Evolutionary conservation across 306 rosid genomes (phyloP).

Genomic region (Acacia crassicarpa): DNA sequence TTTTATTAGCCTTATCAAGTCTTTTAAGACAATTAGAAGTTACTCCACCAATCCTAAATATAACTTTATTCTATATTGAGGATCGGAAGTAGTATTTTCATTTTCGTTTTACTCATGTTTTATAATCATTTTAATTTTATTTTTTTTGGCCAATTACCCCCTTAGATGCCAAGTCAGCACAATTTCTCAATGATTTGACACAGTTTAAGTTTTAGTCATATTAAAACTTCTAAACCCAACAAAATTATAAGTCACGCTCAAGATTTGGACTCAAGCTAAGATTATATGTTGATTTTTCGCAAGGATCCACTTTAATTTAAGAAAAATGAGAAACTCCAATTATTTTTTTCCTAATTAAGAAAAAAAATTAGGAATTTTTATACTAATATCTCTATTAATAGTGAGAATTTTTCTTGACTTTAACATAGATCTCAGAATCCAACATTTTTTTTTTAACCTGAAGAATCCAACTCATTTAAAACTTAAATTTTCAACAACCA

Average conservation of each 20-base stretch:
- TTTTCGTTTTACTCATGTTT: not conserved
- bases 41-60: not conserved
- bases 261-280: not conserved
- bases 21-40: not conserved
- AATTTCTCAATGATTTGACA: not conserved
- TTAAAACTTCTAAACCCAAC: not conserved
- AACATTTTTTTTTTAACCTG: not conserved
- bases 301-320: not conserved
- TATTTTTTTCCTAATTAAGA: not conserved
- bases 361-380: no score
- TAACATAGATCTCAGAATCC: not conserved
- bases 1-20: not conserved
- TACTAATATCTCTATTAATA: no score
- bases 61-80: no score
- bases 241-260: not conserved
- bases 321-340: not conserved
- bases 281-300: not conserved
- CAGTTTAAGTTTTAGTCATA: not conserved
- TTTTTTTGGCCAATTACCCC: not conserved
- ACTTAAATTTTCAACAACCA: not conserved
- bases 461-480: not conserved
- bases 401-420: not conserved
- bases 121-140: not conserved
- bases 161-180: not conserved
- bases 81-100: not conserved